phyloP scores from a whole-genome alignment of 345 rosid genomes.

The Carallia pectinifolia region DNA sequence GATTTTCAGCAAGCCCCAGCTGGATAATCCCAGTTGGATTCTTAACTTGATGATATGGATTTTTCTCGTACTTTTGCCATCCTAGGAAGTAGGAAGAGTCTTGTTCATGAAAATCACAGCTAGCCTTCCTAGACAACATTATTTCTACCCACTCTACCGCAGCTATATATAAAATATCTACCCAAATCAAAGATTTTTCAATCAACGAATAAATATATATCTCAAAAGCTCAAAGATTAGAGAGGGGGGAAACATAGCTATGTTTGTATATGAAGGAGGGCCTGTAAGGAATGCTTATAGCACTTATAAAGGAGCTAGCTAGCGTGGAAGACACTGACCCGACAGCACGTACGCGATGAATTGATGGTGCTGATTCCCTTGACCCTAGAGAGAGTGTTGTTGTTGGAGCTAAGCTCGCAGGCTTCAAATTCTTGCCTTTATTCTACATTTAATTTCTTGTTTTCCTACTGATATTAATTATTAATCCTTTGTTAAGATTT shows the following conservation, averaged over 20 bases:
- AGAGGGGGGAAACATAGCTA: not conserved
- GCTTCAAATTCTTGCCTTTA: no score
- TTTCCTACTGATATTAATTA: no score
- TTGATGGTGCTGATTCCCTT: slow-evolving; percentile 4
- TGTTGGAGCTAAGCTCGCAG: no score
- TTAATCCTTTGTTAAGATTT: no score
- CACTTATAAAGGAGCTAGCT: not conserved
- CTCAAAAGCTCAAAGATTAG: not conserved
- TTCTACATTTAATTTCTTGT: no score
- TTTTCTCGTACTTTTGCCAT: slow-evolving; percentile 33
- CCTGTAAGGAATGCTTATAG: not conserved
- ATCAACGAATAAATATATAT: no score
- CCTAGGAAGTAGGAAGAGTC: slow-evolving; percentile 34
- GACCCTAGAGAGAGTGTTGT: not conserved
- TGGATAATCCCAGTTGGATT: slow-evolving; percentile 39
- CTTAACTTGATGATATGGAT: slow-evolving; percentile 25
- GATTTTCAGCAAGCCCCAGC: slow-evolving; percentile 44
- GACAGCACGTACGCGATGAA: not conserved
- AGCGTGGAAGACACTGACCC: not conserved
- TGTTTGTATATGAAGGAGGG: not conserved
- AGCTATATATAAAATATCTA: not conserved
- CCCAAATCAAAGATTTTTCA: no score
- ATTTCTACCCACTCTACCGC: not conserved
- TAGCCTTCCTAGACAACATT: slow-evolving; percentile 20
- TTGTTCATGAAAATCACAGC: slow-evolving; percentile 22